Evolutionary conservation across 352 stramenopile species (phyloP), one percentile per base, ranked within the genome.

Genomic region (Phytopythium oedochilum): DNA sequence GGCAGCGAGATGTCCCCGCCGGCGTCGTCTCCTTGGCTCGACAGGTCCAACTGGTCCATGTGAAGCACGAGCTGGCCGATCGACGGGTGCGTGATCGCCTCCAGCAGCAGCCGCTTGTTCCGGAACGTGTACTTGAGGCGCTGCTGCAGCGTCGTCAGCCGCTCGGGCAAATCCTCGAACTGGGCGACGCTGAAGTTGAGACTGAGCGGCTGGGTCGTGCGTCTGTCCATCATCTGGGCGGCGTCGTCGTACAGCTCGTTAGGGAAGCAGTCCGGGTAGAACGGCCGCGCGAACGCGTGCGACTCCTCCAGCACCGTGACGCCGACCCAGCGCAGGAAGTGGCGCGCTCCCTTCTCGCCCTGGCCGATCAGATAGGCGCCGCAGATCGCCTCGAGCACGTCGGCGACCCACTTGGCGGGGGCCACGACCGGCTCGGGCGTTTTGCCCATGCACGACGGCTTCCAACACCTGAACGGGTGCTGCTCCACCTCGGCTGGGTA

Each of bases 391-490:
- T 95, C 85, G 8, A 95, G 59, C 38, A 93, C 80, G 47, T 95
- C 85, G 11, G 85, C 85, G 39, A 95, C 82, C 85, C 85, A 95
- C 46, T 95, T 95, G 10, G 81, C 71, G 15, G 83, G 77, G 38
- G 79, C 85, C 12, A 90, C 75, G 9, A 93, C 66, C 3, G 71
- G 59, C 44, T 92, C 74, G 14, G 85, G 85, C 2, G 85, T 91
- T 55, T 79, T 79, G 1, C 85, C 85, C 81, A 93, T 91, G 35
- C 83, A 95, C n/a, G 83, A 93, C 29, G 85, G 85, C 42, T 91
- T 95, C 85, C 85, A 95, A 49, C 66, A 89, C 49, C 83, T 66
- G 55, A 93, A 93, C 46, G 85, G 85, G 45, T 91, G 78, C 57
- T 92, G 80, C 49, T 95, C 85, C 20, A 95, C 75, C 64, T 82